phyloP scores from a whole-genome alignment of 441 rosid genomes.

The Euphorbia schlechtendalii region DNA sequence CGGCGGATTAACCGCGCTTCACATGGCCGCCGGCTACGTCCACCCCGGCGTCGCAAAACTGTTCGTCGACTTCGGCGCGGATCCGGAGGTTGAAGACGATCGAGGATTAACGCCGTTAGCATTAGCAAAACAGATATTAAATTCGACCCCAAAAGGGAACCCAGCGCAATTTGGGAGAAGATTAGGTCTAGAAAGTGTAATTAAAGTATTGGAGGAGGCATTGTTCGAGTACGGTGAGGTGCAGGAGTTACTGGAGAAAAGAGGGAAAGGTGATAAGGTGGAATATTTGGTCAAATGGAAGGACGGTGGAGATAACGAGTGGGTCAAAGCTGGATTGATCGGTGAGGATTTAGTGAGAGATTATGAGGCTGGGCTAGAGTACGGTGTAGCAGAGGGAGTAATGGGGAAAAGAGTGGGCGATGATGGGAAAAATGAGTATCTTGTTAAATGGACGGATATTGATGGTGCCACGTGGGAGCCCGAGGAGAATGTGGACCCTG shows the following conservation, averaged over 20 bases:
- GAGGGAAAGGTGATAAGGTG: slow-evolving; percentile 61
- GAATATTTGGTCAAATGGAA: slow-evolving; percentile 79
- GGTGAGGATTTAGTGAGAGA: slow-evolving; percentile 69
- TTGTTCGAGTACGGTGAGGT: slow-evolving; percentile 80
- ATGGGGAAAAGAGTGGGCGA: slow-evolving; percentile 54
- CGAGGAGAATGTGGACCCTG: slow-evolving; percentile 62
- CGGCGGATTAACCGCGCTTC: too few species aligned
- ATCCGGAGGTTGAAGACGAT: too few species aligned
- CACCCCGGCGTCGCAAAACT: too few species aligned
- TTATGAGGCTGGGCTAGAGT: slow-evolving; percentile 72
- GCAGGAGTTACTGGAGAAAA: slow-evolving; percentile 65
- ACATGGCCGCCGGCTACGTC: too few species aligned
- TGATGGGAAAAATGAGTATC: slow-evolving; percentile 54
- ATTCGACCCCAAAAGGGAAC: slow-evolving; percentile 71
- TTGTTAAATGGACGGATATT: slow-evolving; percentile 75
- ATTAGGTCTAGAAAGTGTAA: slow-evolving; percentile 65
- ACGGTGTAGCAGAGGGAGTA: slow-evolving; percentile 70
- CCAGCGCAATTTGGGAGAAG: slow-evolving; percentile 71
- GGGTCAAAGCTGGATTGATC: slow-evolving; percentile 52
- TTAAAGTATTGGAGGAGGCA: slow-evolving; percentile 38
- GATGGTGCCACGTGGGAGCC: slow-evolving; percentile 94
- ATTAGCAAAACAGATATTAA: too few species aligned
- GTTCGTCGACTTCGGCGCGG: too few species aligned
- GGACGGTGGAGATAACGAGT: slow-evolving; percentile 69
- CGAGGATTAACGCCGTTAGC: too few species aligned